Evolutionary conservation across 768 basidiomycete genomes (phyloP).

Genomic region (Daedaleopsis sinensis): DNA sequence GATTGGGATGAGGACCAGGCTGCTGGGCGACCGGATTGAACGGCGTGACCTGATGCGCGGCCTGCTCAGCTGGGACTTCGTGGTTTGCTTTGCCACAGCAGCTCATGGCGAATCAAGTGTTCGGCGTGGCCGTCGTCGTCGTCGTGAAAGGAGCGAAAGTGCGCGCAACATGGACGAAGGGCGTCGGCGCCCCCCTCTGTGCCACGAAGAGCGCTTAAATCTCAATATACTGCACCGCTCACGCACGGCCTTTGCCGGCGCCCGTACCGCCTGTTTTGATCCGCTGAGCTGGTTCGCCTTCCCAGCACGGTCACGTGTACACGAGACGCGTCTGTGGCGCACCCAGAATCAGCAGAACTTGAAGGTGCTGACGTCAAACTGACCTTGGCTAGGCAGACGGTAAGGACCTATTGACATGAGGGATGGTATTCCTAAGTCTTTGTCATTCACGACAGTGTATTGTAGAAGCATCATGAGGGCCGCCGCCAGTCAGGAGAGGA

Average conservation of each 20-base stretch:
- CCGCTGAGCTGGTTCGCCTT: neutral
- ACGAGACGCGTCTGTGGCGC: no score
- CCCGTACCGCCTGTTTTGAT: neutral
- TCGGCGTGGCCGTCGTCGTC: neutral
- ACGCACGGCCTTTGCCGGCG: neutral
- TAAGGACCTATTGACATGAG: no score
- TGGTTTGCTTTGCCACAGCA: constrained; percentile 63
- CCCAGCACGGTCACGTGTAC: no score
- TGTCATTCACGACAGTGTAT: no score
- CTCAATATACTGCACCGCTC: constrained; percentile 3
- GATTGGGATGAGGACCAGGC: constrained; percentile 45
- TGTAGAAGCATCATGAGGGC: no score
- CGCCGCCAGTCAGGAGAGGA: no score
- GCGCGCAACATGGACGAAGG: neutral
- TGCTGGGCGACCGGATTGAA: constrained; percentile 50
- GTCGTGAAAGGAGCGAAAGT: neutral
- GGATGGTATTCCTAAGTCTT: no score
- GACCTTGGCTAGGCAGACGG: no score
- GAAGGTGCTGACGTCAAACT: no score
- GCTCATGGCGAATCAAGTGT: constrained; percentile 46
- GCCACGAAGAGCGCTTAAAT: neutral
- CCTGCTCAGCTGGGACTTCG: constrained; percentile 31
- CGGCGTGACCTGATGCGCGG: constrained; percentile 35
- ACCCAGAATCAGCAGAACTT: neutral
- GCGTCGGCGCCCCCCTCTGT: neutral